Percentiles rank a stretch among this genome's conserved stretches.
Conservation (phyloP, 139 green algal species). For the Chlamydomonas eustigma region DNA sequence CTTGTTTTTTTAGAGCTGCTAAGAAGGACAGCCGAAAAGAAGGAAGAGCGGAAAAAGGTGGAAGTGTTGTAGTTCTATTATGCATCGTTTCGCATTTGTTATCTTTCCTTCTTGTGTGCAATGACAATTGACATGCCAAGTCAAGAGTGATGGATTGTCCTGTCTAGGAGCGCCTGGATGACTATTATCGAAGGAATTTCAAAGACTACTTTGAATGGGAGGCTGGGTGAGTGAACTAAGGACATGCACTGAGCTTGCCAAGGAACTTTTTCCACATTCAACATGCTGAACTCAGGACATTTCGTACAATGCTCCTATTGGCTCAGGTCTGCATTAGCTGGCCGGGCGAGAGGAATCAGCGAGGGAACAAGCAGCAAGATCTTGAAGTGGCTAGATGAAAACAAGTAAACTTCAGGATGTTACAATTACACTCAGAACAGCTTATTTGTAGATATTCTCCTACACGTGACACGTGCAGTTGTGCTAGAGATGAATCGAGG, state of each 20-base stretch:
- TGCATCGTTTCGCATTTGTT: neutral
- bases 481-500: too few relatives aligned
- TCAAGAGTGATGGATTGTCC: neutral
- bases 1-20: slow-evolving; percentile 5
- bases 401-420: too few relatives aligned
- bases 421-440: too few relatives aligned
- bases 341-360: too few relatives aligned
- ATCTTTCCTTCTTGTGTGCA: neutral
- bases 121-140: neutral
- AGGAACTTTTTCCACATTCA: neutral
- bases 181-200: neutral
- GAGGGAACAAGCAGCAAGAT: too few relatives aligned
- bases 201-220: slow-evolving; percentile 3
- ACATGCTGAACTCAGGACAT: too few relatives aligned
- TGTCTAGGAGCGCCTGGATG: slow-evolving; percentile 1
- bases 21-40: neutral
- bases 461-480: too few relatives aligned
- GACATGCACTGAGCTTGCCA: too few relatives aligned
- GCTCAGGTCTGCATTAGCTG: too few relatives aligned
- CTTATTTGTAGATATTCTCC: too few relatives aligned
- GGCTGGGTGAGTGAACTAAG: neutral
- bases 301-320: too few relatives aligned
- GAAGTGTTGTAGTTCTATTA: neutral
- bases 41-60: slow-evolving; percentile 5
- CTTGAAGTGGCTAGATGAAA: too few relatives aligned